Evolutionary conservation across 106 monocot genomes (phyloP), one percentile per base, ranked within the genome.

Genomic region (Platanthera guangdongensis): DNA sequence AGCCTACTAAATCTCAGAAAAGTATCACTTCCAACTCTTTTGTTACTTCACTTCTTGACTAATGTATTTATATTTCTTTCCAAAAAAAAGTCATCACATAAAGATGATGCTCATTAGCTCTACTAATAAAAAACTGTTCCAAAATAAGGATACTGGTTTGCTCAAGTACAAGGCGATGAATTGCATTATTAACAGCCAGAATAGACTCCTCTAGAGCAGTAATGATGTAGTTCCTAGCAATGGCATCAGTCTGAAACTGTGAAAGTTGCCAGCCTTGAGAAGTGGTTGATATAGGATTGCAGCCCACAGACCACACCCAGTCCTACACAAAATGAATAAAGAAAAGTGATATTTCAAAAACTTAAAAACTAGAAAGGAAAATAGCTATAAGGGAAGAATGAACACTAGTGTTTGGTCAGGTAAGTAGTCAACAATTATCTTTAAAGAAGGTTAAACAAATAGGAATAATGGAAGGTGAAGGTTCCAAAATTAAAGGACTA

Each of bases 281-380:
- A 63, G 89, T 94, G 59, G 94, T 86, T 8, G 97, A 91, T 49
- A 94, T 39, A 75, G 97, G 94, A 79, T 85, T 97, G 75, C 97
- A 93, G 59, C 97, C 97, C 11, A 94, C 93, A 78, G 97, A 94
- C 97, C 93, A 97, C 47, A 82, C 86, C 97, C 97, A 97, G 53
- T 97, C 97, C 97, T 97, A 71, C 8, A 11, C 10, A 71, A 62
- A 83, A 28, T 15, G 19, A 72, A 50, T 6, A 76, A 71, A 71
- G 8, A 57, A 13, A 39, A 28, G 22, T 57, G 47, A 46, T 11
- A 48, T 11, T 16, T 48, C 4, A 47, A 48, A 70, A 70, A 7
- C 16, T 53, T 53, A 53, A 39, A 39, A 39, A 39, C 39, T 39
- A 39, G 39, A 39, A 39, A 39, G 39, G 39, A 39, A 39, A 39